Base-by-base conservation (phyloP, 345 rosid species). In the Gossypium anomalum region DNA sequence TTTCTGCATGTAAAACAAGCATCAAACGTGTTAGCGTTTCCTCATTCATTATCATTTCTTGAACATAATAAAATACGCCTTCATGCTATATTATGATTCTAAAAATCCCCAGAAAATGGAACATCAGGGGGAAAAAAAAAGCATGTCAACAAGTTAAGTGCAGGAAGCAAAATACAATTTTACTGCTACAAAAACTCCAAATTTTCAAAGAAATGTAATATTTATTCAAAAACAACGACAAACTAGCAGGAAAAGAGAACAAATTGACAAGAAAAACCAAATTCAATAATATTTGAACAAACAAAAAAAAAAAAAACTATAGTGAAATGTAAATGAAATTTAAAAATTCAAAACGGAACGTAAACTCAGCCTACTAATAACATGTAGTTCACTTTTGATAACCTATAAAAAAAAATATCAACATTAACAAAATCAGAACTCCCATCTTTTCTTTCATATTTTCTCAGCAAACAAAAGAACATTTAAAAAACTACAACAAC, bases 1-100 rank as follows among this genome's bases (percentile, higher is more conserved):
- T 62, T 74, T 71, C 85, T 82, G 82, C 52, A 51, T 52, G 38
- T 49, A 59, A 77, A 13, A 22, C 55, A 73, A 74, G 34, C 59
- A 77, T 41, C 63, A 17, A 66, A 69, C 64, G 12, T 7, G 7
- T 56, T 29, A 41, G 55, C 45, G 12, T 73, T 78, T 29, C 20
- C 7, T 45, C 43, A 45, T 2, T 29, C 16, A 29, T 48, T 22
- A 27, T 45, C 11, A 13, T 76, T 23, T 51, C 47, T 63, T 52
- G 1, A 41, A 29, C n/a, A 23, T 4, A 51, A 78, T 52, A 13
- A 19, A 17, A 23, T 10, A n/a, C 4, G 15, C 34, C 17, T 16
- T 49, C 13, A 47, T 16, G 1, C 9, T 2, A 29, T 2, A 53
- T 8, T 38, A 15, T 22, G 6, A 27, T 48, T 22, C 68, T 45